Conservation (phyloP, 108 stramenopile species). For the Hondaea fermentalgiana region DNA sequence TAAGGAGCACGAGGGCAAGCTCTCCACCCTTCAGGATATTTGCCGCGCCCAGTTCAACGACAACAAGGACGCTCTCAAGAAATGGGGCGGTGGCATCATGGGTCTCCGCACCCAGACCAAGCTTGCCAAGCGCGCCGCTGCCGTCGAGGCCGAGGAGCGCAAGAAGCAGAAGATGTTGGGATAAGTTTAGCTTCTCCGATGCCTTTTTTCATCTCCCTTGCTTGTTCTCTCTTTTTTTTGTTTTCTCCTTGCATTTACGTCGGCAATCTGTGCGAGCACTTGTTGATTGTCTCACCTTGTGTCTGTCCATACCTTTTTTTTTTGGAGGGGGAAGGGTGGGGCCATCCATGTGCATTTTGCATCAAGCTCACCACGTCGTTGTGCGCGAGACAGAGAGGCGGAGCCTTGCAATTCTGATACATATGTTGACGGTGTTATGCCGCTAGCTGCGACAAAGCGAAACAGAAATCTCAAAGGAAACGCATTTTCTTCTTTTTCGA, state of each 20-base stretch:
- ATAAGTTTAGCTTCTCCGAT: neutral
- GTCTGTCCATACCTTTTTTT: neutral
- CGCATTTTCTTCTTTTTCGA: too few relatives aligned
- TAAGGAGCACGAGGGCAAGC: conserved; percentile 77
- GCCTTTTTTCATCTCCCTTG: too few relatives aligned
- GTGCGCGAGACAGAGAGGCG: too few relatives aligned
- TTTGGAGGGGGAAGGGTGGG: too few relatives aligned
- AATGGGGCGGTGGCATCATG: conserved; percentile 99
- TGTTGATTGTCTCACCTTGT: neutral
- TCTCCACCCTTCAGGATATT: conserved; percentile 65
- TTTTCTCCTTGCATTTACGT: neutral
- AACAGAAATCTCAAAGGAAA: too few relatives aligned
- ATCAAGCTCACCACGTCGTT: too few relatives aligned
- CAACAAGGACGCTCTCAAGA: conserved; percentile 69
- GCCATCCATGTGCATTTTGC: too few relatives aligned
- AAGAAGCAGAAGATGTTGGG: conserved; percentile 64
- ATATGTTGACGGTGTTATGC: too few relatives aligned
- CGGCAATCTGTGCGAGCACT: neutral
- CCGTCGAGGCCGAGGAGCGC: conserved; percentile 80
- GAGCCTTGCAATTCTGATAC: too few relatives aligned
- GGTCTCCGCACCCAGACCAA: conserved; percentile 98
- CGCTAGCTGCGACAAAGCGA: too few relatives aligned
- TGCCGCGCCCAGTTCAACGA: conserved; percentile 92
- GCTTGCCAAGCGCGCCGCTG: conserved; percentile 92
- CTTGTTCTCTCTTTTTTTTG: too few relatives aligned